Conservation (phyloP, 1,284 basidiomycete genomes). For the Naganishia albida region DNA sequence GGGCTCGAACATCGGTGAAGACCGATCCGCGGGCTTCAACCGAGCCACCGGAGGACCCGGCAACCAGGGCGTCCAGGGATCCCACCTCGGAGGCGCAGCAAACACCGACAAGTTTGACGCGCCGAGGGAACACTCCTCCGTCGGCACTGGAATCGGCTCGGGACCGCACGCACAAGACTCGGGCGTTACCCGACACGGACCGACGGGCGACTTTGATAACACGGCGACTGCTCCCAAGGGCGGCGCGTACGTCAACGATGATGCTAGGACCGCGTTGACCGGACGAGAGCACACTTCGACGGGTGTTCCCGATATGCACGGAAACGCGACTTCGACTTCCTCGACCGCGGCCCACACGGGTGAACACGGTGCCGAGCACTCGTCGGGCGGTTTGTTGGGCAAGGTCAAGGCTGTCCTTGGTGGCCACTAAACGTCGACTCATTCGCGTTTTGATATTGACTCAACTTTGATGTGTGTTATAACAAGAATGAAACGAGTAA, state of each 20-base stretch:
- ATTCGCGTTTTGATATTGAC: background rate
- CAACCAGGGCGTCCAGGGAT: slow-evolving; percentile 26
- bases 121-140: slow-evolving; percentile 1
- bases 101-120: slow-evolving; percentile 33
- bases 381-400: slow-evolving; percentile 28
- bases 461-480: slow-evolving; percentile 1
- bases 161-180: slow-evolving; percentile 13
- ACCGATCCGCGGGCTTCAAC: slow-evolving; percentile 30
- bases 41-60: slow-evolving; percentile 22
- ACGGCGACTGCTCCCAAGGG: slow-evolving; percentile 19
- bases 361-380: slow-evolving; percentile 10
- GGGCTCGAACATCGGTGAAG: slow-evolving; percentile 1
- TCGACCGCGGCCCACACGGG: background rate
- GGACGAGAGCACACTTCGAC: slow-evolving; percentile 34
- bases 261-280: slow-evolving; percentile 31
- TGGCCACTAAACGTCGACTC: slow-evolving; percentile 13
- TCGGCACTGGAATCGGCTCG: background rate
- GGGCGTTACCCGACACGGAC: slow-evolving; percentile 28
- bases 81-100: slow-evolving; percentile 23
- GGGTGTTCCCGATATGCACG: slow-evolving; percentile 30
- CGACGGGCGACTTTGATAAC: slow-evolving; percentile 24
- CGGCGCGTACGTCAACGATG: slow-evolving; percentile 27
- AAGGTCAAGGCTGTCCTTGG: slow-evolving; percentile 35
- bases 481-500: slow-evolving; percentile 1
- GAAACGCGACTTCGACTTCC: background rate